Conservation (phyloP, 305 asterid genomes). For the Solanum hybrid region DNA sequence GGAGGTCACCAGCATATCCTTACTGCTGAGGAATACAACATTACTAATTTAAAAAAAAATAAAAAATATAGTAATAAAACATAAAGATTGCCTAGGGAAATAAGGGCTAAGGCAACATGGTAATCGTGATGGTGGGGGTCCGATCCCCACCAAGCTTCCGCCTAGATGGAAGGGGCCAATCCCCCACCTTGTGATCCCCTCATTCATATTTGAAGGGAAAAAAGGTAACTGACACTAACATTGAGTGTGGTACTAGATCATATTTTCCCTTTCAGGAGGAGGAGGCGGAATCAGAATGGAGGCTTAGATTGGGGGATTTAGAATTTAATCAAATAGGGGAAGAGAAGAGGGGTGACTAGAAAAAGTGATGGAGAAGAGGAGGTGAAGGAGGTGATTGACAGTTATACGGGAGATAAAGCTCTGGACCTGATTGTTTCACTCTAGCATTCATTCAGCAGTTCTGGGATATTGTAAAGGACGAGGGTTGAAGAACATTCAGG, state of each 20-base stretch:
- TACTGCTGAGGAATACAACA: no score
- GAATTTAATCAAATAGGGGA: background rate
- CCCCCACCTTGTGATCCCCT: background rate
- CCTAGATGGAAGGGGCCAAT: background rate
- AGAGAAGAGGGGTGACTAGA: background rate
- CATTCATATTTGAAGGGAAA: background rate
- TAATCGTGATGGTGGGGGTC: background rate
- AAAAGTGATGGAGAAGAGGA: background rate
- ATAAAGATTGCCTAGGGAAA: background rate
- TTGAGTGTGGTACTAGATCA: background rate
- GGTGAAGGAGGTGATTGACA: background rate
- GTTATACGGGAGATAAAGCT: background rate
- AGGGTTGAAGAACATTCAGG: background rate
- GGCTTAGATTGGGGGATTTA: background rate
- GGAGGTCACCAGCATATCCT: no score
- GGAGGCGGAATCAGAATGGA: background rate
- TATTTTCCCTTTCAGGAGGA: background rate
- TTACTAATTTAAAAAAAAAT: no score
- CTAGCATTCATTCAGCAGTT: background rate
- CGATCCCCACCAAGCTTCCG: background rate
- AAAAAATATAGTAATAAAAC: background rate
- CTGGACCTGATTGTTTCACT: background rate
- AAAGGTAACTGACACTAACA: background rate
- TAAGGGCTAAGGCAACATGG: background rate
- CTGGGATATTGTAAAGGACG: background rate